A percentile compares a stretch with the other conserved stretches of the same genome.
phyloP scores from a whole-genome alignment of 495 filamentous ascomycete species.

The Astrothelium macrocarpum region DNA sequence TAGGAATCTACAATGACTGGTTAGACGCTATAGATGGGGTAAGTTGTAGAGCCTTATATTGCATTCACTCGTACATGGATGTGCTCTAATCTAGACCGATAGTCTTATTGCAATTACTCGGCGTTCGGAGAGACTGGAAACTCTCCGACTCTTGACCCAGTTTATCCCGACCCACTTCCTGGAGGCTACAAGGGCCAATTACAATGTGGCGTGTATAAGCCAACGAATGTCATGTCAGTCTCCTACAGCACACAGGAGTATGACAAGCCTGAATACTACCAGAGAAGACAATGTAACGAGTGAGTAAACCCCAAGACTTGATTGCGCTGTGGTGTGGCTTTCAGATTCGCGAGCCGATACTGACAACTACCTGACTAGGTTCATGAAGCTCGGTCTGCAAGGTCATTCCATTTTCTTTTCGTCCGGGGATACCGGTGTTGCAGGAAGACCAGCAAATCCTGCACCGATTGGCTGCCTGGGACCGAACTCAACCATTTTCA shows the following conservation, averaged over 20 bases:
- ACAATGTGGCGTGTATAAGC: constrained; percentile 22
- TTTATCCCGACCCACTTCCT: constrained; percentile 20
- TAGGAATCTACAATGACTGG: constrained; percentile 21
- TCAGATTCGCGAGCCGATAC: not conserved
- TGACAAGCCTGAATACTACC: constrained; percentile 16
- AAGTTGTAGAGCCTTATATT: not conserved
- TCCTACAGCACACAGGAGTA: constrained; percentile 18
- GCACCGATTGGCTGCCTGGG: constrained; percentile 13
- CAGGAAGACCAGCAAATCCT: constrained; percentile 11
- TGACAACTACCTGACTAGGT: constrained; percentile 18
- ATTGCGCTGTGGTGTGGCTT: not conserved
- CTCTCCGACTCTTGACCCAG: constrained; percentile 19
- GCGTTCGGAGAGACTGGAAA: constrained; percentile 24
- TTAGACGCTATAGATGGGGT: constrained; percentile 20
- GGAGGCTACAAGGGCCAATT: constrained; percentile 19
- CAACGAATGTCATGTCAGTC: constrained; percentile 20
- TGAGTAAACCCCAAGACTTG: not conserved
- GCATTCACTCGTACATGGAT: too few species aligned
- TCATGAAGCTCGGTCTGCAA: constrained; percentile 55
- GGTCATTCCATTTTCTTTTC: constrained; percentile 53
- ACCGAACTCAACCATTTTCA: not conserved
- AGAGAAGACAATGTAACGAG: constrained; percentile 19
- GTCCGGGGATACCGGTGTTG: constrained; percentile 52
- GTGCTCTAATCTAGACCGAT: not conserved
- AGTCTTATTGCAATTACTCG: constrained; percentile 21